phyloP scores from a whole-genome alignment of 192 early-diverging fungal species.

The Linnemannia hyalina region DNA sequence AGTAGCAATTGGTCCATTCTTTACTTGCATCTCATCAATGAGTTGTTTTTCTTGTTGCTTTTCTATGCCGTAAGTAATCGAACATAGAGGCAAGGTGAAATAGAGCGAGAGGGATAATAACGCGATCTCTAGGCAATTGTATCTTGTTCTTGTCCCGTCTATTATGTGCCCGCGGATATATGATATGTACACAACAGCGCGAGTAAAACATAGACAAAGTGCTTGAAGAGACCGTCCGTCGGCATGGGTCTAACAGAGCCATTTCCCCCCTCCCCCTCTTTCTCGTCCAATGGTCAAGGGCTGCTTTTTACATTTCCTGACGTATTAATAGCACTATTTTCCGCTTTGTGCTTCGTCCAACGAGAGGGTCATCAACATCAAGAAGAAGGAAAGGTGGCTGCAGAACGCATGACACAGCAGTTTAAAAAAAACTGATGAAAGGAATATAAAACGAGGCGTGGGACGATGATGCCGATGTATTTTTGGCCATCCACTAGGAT shows the following conservation, averaged over 20 bases:
- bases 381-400: neutral
- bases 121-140: too few species aligned
- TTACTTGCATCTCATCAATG: too few species aligned
- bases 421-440: neutral
- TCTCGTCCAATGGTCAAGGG: neutral
- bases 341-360: too few species aligned
- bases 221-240: neutral
- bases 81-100: too few species aligned
- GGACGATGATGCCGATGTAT: neutral
- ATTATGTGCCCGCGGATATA: too few species aligned
- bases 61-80: too few species aligned
- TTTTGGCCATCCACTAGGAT: neutral
- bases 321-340: neutral
- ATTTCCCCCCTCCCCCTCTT: neutral
- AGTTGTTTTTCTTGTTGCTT: too few species aligned
- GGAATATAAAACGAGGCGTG: too few species aligned
- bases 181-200: neutral
- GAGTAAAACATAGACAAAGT: neutral
- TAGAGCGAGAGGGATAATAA: too few species aligned
- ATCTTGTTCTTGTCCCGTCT: too few species aligned
- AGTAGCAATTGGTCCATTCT: too few species aligned
- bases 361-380: neutral
- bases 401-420: neutral
- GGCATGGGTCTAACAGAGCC: conserved; percentile 4
- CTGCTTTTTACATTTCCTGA: neutral